phyloP scores from a whole-genome alignment of 2,329 filamentous ascomycete species.

The Botrytis aclada region DNA sequence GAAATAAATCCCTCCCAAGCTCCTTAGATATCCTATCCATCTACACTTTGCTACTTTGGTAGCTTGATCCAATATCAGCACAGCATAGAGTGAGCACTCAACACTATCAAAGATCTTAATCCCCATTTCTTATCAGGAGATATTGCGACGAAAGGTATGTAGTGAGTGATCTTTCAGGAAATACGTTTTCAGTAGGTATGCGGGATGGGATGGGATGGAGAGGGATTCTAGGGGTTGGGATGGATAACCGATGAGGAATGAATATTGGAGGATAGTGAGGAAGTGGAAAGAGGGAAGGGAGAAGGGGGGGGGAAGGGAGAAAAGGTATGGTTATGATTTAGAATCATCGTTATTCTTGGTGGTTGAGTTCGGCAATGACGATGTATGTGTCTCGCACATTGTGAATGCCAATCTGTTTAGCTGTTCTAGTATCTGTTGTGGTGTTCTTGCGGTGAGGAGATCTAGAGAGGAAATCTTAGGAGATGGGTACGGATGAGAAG shows the following conservation, averaged over 20 bases:
- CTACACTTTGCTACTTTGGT: not conserved
- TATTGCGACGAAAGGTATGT: not conserved
- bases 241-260: not conserved
- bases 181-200: not conserved
- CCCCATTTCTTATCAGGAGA: not conserved
- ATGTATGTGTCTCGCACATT: not conserved
- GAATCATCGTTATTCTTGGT: not conserved
- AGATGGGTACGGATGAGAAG: not conserved
- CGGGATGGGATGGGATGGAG: not conserved
- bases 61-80: not conserved
- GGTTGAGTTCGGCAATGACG: not conserved
- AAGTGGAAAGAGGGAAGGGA: not conserved
- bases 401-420: not conserved
- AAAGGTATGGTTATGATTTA: not conserved
- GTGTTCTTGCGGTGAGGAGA: not conserved
- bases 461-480: not conserved
- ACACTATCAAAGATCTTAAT: not conserved
- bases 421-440: not conserved
- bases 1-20: not conserved
- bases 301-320: not conserved
- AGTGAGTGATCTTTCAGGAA: not conserved
- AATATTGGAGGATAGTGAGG: not conserved
- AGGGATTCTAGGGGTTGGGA: not conserved
- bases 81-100: not conserved
- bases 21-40: not conserved